Evolutionary conservation across 1,139 yeast genomes (phyloP), one percentile per base, ranked within the genome.

Genomic region (Saccharomyces pastorianus): DNA sequence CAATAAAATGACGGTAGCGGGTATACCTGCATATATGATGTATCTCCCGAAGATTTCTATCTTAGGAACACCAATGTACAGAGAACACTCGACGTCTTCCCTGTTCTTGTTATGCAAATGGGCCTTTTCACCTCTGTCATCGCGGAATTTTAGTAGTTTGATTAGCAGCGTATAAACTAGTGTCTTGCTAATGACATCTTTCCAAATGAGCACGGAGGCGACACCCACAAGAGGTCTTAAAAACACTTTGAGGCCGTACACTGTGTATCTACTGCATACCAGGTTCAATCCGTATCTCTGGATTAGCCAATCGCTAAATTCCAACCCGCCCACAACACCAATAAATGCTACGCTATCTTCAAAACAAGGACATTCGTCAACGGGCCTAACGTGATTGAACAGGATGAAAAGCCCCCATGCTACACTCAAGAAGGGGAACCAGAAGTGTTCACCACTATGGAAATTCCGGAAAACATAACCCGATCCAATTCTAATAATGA

Each of bases 311-410:
- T 63, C 68, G 51, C 67, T 61, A 54, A 60, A 53, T 50, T 66
- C 71, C 28, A 84, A 64, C 0, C 98, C 98, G 51, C 85, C 76
- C 20, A 90, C 77, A 28, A 93, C 99, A 1, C 97, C 97, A 54
- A 90, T 74, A 64, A 93, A 93, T 2, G 98, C 96, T 23, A 93
- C 96, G 7, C 95, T 84, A 66, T 93, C 99, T 65, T 89, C 98
- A 68, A 86, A 91, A 68, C 99, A 93, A 0, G 99, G 99, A 67
- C 99, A 93, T 64, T 85, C 87, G 64, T 93, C 99, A 11, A 88
- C 84, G 0, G 99, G 98, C 58, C 82, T 84, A 0, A 91, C 87
- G 70, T 90, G 96, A 50, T 79, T 73, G 64, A 85, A 84, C 47
- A 86, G 76, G 47, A 88, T 72, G 1, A 72, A 61, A n/a, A 82